A percentile compares a stretch with the other conserved stretches of the same genome.
phyloP scores from a whole-genome alignment of 805 yeast species.

The Yamadazyma laniorum region DNA sequence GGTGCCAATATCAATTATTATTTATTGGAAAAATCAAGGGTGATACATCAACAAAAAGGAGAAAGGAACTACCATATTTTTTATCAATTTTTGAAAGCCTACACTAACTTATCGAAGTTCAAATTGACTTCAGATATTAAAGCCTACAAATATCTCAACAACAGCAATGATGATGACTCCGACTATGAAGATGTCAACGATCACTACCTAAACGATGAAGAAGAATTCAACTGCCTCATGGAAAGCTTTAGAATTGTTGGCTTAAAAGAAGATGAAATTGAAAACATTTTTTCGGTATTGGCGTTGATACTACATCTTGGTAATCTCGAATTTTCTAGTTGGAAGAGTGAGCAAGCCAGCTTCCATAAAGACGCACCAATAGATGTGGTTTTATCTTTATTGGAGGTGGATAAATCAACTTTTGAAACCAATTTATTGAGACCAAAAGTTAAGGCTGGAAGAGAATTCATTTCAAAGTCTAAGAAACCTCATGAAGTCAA shows the following conservation, averaged over 20 bases:
- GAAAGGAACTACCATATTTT: slow-evolving; percentile 95
- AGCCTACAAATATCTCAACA: slow-evolving; percentile 56
- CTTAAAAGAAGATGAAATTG: slow-evolving; percentile 52
- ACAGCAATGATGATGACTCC: slow-evolving; percentile 57
- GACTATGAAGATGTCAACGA: slow-evolving; percentile 57
- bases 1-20: slow-evolving; percentile 97
- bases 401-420: slow-evolving; percentile 59
- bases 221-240: slow-evolving; percentile 61
- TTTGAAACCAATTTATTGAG: slow-evolving; percentile 59
- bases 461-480: slow-evolving; percentile 78
- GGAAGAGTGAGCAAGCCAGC: slow-evolving; percentile 73
- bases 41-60: slow-evolving; percentile 64
- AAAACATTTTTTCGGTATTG: slow-evolving; percentile 60
- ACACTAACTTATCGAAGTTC: slow-evolving; percentile 47
- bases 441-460: slow-evolving; percentile 90
- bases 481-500: slow-evolving; percentile 78
- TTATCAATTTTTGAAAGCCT: slow-evolving; percentile 79
- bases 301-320: slow-evolving; percentile 85
- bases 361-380: slow-evolving; percentile 52
- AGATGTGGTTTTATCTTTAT: slow-evolving; percentile 51
- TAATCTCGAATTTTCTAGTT: slow-evolving; percentile 68
- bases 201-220: slow-evolving; percentile 66
- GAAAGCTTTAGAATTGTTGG: slow-evolving; percentile 76
- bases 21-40: slow-evolving; percentile 88
- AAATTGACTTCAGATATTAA: slow-evolving; percentile 40